These are phyloP conservation scores for Eucommia ulmoides DNA, from an alignment of 257 asterid species.

Conservation along the genomic window DNA sequence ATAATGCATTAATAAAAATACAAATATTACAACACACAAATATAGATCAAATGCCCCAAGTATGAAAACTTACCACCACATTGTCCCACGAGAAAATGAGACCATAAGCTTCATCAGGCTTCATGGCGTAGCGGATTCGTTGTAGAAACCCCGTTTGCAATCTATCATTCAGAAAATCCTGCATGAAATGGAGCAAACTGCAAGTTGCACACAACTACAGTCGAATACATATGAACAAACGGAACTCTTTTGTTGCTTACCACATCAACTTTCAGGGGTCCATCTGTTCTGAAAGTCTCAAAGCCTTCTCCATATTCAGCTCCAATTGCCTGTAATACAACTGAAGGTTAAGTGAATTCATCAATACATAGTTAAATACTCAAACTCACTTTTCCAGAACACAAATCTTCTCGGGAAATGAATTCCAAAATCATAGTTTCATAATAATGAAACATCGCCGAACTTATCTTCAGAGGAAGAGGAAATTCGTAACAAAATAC, in stretches of 20 bases:
- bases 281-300: constrained; percentile 87
- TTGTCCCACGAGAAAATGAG: constrained; percentile 96
- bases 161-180: constrained; percentile 84
- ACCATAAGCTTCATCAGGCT: constrained; percentile 98
- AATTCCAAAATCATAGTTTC: not conserved
- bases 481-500: not conserved
- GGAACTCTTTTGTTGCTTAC: constrained; percentile 23
- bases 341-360: no score
- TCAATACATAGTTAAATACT: no score
- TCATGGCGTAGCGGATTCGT: constrained; percentile 92
- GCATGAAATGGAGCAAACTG: no score
- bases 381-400: not conserved
- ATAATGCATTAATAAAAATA: no score
- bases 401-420: no score
- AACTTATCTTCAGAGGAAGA: not conserved
- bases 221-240: not conserved
- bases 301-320: constrained; percentile 99
- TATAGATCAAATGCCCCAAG: constrained; percentile 1
- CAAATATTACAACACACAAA: no score
- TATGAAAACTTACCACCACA: constrained; percentile 62
- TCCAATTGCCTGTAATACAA: constrained; percentile 61
- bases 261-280: constrained; percentile 93
- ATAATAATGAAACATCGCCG: not conserved
- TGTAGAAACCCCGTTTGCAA: constrained; percentile 91
- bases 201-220: no score